Conservation (phyloP, 1,284 basidiomycete species). For the Boletus albobrunnescens region DNA sequence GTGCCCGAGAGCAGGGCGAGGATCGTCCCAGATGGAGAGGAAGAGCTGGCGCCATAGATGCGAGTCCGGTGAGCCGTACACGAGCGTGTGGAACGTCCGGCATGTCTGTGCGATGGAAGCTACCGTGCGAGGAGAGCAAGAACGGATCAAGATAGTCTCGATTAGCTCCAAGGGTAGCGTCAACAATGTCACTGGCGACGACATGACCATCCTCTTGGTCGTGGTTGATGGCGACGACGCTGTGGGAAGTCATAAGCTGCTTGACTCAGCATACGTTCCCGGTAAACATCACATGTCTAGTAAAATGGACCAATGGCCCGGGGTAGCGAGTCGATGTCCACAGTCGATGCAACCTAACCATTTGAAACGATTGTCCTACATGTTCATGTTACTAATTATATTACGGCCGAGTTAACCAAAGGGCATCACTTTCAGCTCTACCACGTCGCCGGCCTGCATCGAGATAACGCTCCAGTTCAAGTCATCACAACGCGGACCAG, state of each 20-base stretch:
- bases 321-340: no score
- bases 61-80: constrained; percentile 41
- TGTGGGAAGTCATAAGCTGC: constrained; percentile 10
- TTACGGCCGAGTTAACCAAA: no score
- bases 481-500: background rate
- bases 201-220: background rate
- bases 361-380: no score
- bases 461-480: constrained; percentile 3
- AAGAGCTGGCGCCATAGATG: constrained; percentile 55
- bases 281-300: background rate
- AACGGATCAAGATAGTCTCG: constrained; percentile 41
- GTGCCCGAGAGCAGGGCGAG: constrained; percentile 32
- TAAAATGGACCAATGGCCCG: no score
- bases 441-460: constrained; percentile 17
- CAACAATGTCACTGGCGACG: constrained; percentile 7
- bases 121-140: constrained; percentile 36
- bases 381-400: no score
- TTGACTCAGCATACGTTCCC: constrained; percentile 10
- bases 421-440: background rate
- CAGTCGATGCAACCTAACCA: no score
- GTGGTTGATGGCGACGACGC: background rate
- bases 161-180: constrained; percentile 37
- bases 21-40: constrained; percentile 49
- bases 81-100: constrained; percentile 35
- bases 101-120: constrained; percentile 45